Conservation (phyloP, 768 basidiomycete species). For the Pleurotus salmoneostramineus region DNA sequence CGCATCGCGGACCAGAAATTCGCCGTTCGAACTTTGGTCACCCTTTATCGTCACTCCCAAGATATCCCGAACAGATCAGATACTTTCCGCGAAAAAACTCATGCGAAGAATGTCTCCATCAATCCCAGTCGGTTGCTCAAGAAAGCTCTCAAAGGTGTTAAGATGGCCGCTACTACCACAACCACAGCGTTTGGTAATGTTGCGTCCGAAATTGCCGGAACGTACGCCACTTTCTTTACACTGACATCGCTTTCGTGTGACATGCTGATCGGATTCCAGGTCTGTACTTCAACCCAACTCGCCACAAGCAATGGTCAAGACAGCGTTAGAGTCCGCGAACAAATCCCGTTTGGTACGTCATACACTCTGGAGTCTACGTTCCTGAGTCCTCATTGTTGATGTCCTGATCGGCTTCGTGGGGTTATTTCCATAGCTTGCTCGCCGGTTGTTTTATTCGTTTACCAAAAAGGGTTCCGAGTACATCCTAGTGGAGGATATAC, state of each 20-base stretch:
- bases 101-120: constrained; percentile 31
- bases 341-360: constrained; percentile 62
- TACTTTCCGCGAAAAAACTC: constrained; percentile 40
- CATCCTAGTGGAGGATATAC: constrained; percentile 66
- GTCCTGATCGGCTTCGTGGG: too few species aligned
- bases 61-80: constrained; percentile 69
- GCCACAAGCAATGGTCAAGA: constrained; percentile 75
- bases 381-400: neutral
- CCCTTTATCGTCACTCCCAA: constrained; percentile 74
- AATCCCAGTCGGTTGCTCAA: constrained; percentile 65
- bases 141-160: constrained; percentile 67
- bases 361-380: neutral
- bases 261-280: constrained; percentile 20
- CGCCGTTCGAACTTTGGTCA: constrained; percentile 65
- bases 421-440: constrained; percentile 58
- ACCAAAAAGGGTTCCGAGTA: constrained; percentile 53
- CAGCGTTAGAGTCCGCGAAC: constrained; percentile 74
- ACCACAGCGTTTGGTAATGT: constrained; percentile 67
- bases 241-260: too few species aligned
- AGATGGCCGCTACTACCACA: constrained; percentile 72
- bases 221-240: constrained; percentile 19
- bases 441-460: constrained; percentile 86
- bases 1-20: constrained; percentile 82
- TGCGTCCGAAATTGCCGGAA: constrained; percentile 51
- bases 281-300: constrained; percentile 89